These are phyloP conservation scores for Phytophthora multivora DNA, from an alignment of 352 stramenopile genomes.

Conservation along the genomic window DNA sequence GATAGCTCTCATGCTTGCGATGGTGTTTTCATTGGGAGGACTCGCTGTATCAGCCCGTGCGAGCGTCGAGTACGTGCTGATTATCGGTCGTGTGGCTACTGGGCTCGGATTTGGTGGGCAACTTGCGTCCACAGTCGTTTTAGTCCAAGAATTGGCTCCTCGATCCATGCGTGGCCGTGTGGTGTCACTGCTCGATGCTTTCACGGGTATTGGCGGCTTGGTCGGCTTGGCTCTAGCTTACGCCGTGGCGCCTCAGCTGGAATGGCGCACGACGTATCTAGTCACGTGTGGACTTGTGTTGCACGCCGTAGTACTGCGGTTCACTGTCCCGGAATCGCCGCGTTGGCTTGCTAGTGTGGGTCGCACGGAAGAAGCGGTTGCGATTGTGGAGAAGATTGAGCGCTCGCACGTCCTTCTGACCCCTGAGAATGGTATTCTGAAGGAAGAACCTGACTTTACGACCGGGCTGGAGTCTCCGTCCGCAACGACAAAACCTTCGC, in stretches of 20 bases:
- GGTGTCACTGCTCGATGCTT: slow-evolving; percentile 45
- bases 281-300: slow-evolving; percentile 28
- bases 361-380: slow-evolving; percentile 29
- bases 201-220: slow-evolving; percentile 42
- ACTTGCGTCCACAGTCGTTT: slow-evolving; percentile 32
- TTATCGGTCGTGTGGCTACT: slow-evolving; percentile 37
- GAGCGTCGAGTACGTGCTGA: slow-evolving; percentile 24
- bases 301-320: slow-evolving; percentile 24
- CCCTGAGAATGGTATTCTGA: neutral
- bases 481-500: slow-evolving; percentile 1
- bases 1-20: slow-evolving; percentile 31
- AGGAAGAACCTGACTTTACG: slow-evolving; percentile 2
- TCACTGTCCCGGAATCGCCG: slow-evolving; percentile 46
- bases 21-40: slow-evolving; percentile 37
- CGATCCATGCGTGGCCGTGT: slow-evolving; percentile 31
- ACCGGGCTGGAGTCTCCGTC: slow-evolving; percentile 8
- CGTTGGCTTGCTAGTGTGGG: slow-evolving; percentile 46
- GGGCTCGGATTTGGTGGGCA: slow-evolving; percentile 47
- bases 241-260: slow-evolving; percentile 28
- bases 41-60: slow-evolving; percentile 31
- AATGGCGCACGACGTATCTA: slow-evolving; percentile 43
- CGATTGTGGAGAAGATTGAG: slow-evolving; percentile 27
- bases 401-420: neutral
- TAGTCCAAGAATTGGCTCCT: slow-evolving; percentile 47
- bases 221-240: slow-evolving; percentile 37